A percentile compares a stretch with the other conserved stretches of the same genome.
These are phyloP conservation scores for Starmerella potacharoeniae DNA, from an alignment of 805 yeast species.

Conservation along the genomic window DNA sequence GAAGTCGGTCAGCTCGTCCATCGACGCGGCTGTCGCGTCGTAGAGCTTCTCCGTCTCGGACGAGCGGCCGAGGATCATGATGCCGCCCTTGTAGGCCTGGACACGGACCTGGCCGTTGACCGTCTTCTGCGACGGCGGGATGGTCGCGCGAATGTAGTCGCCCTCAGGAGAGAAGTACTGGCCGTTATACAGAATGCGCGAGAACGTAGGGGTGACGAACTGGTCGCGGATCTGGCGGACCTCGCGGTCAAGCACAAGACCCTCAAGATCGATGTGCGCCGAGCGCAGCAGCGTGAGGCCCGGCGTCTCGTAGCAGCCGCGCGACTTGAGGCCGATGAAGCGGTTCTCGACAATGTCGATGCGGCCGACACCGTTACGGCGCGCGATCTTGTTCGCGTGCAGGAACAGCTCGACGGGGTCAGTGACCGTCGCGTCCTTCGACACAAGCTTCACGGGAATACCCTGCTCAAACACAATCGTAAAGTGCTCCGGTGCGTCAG, in stretches of 20 bases:
- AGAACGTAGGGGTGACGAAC: slow-evolving; percentile 85
- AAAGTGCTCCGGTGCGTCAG: slow-evolving; percentile 83
- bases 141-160: slow-evolving; percentile 71
- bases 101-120: slow-evolving; percentile 96
- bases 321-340: slow-evolving; percentile 95
- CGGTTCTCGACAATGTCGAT: slow-evolving; percentile 98
- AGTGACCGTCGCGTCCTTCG: slow-evolving; percentile 52
- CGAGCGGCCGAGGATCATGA: slow-evolving; percentile 80
- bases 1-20: slow-evolving; percentile 98
- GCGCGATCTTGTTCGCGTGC: slow-evolving; percentile 87
- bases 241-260: slow-evolving; percentile 93
- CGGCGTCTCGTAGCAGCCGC: slow-evolving; percentile 99
- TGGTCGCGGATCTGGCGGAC: slow-evolving; percentile 94
- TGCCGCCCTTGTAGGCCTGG: slow-evolving; percentile 81
- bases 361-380: slow-evolving; percentile 99
- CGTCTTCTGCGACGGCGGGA: slow-evolving; percentile 84
- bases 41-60: slow-evolving; percentile 92
- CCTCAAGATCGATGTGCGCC: slow-evolving; percentile 94
- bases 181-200: slow-evolving; percentile 89
- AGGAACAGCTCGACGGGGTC: slow-evolving; percentile 87
- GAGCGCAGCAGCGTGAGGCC: slow-evolving; percentile 89
- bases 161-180: slow-evolving; percentile 97
- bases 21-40: slow-evolving; percentile 95
- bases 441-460: slow-evolving; percentile 68
- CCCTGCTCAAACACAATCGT: slow-evolving; percentile 75